Conservation (phyloP, 1,284 basidiomycete species). For the Meira nashicola region DNA sequence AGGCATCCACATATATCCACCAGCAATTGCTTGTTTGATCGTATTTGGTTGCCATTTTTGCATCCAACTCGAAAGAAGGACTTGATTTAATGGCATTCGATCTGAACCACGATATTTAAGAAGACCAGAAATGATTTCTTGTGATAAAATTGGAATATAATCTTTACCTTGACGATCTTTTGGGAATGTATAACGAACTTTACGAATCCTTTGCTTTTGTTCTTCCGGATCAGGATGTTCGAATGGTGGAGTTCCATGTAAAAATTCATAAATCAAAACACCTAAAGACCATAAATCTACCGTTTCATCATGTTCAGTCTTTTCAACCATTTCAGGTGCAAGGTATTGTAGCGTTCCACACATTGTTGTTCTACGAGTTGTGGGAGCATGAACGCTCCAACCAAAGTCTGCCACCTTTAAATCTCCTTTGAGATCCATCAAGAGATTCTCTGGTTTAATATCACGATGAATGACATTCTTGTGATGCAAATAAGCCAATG, state of each 20-base stretch:
- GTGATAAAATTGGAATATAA: neutral
- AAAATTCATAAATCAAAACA: slow-evolving; percentile 90
- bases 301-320: slow-evolving; percentile 72
- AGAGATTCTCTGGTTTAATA: slow-evolving; percentile 96
- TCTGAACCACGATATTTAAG: slow-evolving; percentile 52
- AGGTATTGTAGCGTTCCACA: slow-evolving; percentile 96
- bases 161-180: slow-evolving; percentile 4
- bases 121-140: slow-evolving; percentile 7
- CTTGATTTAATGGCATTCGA: slow-evolving; percentile 73
- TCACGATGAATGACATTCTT: slow-evolving; percentile 99
- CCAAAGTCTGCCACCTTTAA: slow-evolving; percentile 99
- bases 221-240: slow-evolving; percentile 61
- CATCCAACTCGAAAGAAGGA: slow-evolving; percentile 87
- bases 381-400: slow-evolving; percentile 96
- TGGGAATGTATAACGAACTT: slow-evolving; percentile 3
- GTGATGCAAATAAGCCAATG: slow-evolving; percentile 80
- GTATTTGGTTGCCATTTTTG: slow-evolving; percentile 62
- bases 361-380: slow-evolving; percentile 77
- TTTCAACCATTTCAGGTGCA: slow-evolving; percentile 95
- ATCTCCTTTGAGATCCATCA: slow-evolving; percentile 91
- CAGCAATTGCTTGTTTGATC: slow-evolving; percentile 26
- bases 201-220: slow-evolving; percentile 1
- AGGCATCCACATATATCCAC: slow-evolving; percentile 11
- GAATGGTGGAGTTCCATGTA: slow-evolving; percentile 87
- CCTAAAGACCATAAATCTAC: slow-evolving; percentile 97